A percentile compares a stretch with the other conserved stretches of the same genome.
phyloP scores from a whole-genome alignment of 768 basidiomycete species.

The Kwoniella dendrophila region DNA sequence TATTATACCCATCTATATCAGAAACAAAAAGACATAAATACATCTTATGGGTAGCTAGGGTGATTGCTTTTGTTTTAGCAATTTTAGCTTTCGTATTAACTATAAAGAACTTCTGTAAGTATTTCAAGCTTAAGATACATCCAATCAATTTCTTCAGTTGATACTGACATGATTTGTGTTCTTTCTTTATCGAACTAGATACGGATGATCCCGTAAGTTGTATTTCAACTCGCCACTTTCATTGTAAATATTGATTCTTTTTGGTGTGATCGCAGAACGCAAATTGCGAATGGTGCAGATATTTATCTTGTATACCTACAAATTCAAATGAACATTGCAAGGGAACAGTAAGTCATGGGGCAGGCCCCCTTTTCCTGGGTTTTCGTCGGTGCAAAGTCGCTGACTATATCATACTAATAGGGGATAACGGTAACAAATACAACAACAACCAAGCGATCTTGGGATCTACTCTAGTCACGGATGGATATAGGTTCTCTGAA shows the following conservation, averaged over 20 bases:
- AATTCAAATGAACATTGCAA: constrained; percentile 55
- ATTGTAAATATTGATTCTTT: neutral
- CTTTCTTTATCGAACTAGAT: constrained; percentile 20
- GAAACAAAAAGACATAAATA: constrained; percentile 70
- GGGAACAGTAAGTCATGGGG: constrained; percentile 48
- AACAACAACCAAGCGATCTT: constrained; percentile 24
- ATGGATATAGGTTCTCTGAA: neutral
- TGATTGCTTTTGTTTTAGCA: constrained; percentile 72
- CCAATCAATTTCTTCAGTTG: neutral
- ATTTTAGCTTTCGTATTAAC: constrained; percentile 81
- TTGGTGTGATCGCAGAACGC: constrained; percentile 63
- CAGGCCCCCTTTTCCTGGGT: no score
- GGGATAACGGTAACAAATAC: constrained; percentile 31
- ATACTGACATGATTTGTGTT: neutral
- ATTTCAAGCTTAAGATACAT: neutral
- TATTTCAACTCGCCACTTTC: neutral
- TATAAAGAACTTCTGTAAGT: constrained; percentile 73
- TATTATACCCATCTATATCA: constrained; percentile 88
- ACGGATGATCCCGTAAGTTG: constrained; percentile 42
- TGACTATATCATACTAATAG: constrained; percentile 8
- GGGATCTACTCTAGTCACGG: constrained; percentile 22
- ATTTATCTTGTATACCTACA: constrained; percentile 88
- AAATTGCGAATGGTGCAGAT: constrained; percentile 78
- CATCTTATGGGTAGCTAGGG: constrained; percentile 72
- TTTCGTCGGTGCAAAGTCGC: neutral